A percentile compares a stretch with the other conserved stretches of the same genome.
These are phyloP conservation scores for Cladophialophora immunda DNA, from an alignment of 2,329 filamentous ascomycete genomes.

Conservation along the genomic window DNA sequence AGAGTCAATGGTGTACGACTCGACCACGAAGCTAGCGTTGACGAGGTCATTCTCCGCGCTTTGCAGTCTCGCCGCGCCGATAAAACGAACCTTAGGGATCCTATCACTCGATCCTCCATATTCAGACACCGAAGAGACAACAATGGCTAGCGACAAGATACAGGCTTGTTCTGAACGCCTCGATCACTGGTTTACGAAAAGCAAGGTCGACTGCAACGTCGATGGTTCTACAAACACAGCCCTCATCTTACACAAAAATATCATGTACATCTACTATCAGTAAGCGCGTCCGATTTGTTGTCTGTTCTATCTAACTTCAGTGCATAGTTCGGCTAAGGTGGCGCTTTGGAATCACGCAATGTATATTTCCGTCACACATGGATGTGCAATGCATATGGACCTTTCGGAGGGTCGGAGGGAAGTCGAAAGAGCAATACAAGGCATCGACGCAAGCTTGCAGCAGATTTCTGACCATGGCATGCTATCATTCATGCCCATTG, in stretches of 20 bases:
- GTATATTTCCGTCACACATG: neutral
- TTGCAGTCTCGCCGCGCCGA: neutral
- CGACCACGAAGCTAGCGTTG: neutral
- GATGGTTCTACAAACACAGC: neutral
- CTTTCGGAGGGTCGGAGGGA: neutral
- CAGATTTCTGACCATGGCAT: neutral
- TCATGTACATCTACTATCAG: neutral
- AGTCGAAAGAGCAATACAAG: neutral
- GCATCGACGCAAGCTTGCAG: neutral
- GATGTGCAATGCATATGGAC: neutral
- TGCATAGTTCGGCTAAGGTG: neutral
- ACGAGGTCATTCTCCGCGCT: neutral
- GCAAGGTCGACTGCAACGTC: neutral
- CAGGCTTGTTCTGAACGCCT: neutral
- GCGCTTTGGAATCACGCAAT: neutral
- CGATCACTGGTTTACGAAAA: neutral
- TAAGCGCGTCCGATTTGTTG: neutral
- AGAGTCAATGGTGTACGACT: neutral
- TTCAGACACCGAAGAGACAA: neutral
- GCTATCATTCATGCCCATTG: slow-evolving; percentile 1
- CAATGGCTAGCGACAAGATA: neutral
- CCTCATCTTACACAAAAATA: neutral
- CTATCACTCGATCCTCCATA: neutral
- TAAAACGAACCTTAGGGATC: neutral
- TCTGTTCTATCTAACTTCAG: neutral